phyloP scores from a whole-genome alignment of 768 basidiomycete species.

The Paxillus ammoniavirescens region DNA sequence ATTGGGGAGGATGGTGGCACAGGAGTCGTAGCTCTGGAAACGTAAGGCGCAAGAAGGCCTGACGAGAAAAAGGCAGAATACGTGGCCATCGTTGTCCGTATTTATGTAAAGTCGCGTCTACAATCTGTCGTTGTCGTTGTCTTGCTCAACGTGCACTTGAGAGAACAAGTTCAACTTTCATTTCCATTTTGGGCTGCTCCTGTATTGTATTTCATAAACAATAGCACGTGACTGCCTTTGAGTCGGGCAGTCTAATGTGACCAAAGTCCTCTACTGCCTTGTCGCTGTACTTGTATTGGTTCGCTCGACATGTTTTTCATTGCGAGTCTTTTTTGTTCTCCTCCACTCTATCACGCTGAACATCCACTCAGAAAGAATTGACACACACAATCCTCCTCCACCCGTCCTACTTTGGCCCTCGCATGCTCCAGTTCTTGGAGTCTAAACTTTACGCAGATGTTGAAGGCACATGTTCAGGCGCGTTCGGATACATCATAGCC shows the following conservation, averaged over 20 bases:
- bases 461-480: conserved; percentile 95
- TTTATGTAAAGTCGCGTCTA: neutral
- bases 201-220: conserved; percentile 15
- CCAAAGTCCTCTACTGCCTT: neutral
- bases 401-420: conserved; percentile 97
- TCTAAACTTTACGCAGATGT: conserved; percentile 94
- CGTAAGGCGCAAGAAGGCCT: conserved; percentile 57
- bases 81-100: conserved; percentile 32
- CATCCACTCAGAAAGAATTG: conserved; percentile 74
- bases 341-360: conserved; percentile 2
- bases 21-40: conserved; percentile 24
- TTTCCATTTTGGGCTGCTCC: conserved; percentile 8
- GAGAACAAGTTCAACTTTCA: conserved; percentile 17
- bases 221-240: conserved; percentile 7
- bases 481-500: conserved; percentile 92
- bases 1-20: conserved; percentile 25
- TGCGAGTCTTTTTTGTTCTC: conserved; percentile 38
- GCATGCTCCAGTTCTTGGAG: conserved; percentile 91
- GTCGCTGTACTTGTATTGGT: neutral
- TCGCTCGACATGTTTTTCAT: conserved; percentile 63
- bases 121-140: neutral
- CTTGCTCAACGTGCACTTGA: neutral
- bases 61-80: conserved; percentile 74
- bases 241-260: no score
- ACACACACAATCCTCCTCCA: conserved; percentile 97